Evolutionary conservation across 129 eudicot species (phyloP), one percentile per base, ranked within the genome.

Genomic region (Flaveria bidentis): DNA sequence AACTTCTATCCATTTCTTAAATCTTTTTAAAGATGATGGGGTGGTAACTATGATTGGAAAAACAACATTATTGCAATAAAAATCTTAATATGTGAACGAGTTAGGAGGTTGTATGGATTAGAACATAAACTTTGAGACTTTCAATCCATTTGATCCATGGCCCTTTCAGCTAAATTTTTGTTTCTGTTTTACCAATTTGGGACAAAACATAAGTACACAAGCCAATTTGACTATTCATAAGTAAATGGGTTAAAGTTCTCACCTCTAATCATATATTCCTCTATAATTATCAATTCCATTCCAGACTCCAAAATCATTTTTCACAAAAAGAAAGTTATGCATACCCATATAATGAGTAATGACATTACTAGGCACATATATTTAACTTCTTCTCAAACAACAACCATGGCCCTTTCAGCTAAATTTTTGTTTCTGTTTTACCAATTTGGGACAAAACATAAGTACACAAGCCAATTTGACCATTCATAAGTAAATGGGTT

Each of bases 391-490:
- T 71, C 75, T 71, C 58, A 1, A 52, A 52, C 65, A 51, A 72
- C 67, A 51, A 51, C 64, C n/a, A n/a, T n/a, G n/a, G n/a, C n/a
- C n/a, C n/a, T n/a, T 62, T 62, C 44, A 63, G 66, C 39, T 60
- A 60, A 60, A 25, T 36, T 23, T 60, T 25, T 60, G 41, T 36
- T 4, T 11, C 3, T 11, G 10, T 0, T 9, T 60, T 23, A 25
- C 39, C 66, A 22, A 60, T 11, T 25, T 60, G 61, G 26, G 28
- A 55, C n/a, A 55, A 18, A 57, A 22, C 33, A 46, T 17, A 12
- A 25, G 60, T 53, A 16, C 25, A 53, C 60, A 53, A 18, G 28
- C 60, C 62, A 18, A 56, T 8, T 56, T 18, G 10, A 56, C 14
- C 14, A 20, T 18, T 56, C 28, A 13, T 49, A 49, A 14, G 15